Evolutionary conservation across 106 monocot genomes (phyloP), one percentile per base, ranked within the genome.

Genomic region (Vanilla planifolia): DNA sequence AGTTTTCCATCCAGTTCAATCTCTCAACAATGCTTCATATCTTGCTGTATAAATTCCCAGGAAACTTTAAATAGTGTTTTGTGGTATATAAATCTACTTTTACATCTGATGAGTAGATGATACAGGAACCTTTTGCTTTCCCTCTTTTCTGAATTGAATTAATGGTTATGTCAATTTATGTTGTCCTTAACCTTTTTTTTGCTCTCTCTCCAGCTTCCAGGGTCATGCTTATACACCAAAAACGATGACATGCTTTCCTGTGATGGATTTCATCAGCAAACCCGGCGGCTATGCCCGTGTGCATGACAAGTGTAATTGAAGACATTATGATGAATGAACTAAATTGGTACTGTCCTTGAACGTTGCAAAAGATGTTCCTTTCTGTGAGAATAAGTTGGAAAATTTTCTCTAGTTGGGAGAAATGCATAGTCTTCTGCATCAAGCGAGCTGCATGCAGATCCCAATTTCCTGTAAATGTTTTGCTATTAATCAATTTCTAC

Each of bases 251-350:
- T 78, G 77, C 77, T 93, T 33, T 77, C 78, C 45, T 89, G 93
- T 46, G 88, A 89, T 35, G 88, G 88, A 59, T 84, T 77, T 22
- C 93, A 93, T 77, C 79, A 75, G 37, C 67, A 79, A 61, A 93
- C 93, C 25, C 81, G 73, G 71, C 82, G 93, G 46, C 81, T 93
- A 15, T 93, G 93, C 53, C 93, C 93, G 10, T 93, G 93, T 55
- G 89, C 89, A 32, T 93, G 71, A 81, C 40, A 3, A 5, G 22
- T 20, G 23, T 15, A 19, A 3, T 33, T 2, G 6, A 17, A 26
- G 5, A 8, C 22, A 0, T 27, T 52, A 26, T 7, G 28, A 26
- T 15, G 10, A 9, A 9, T 52, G 52, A 7, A 23, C n/a, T 8
- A 41, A 41, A 7, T 41, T 41, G 40, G 8, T 41, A 41, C 6